Percentiles rank a stretch among this genome's conserved stretches.
These are phyloP conservation scores for Musa balbisiana DNA, from an alignment of 202 grass and related monocot species.

Conservation along the genomic window DNA sequence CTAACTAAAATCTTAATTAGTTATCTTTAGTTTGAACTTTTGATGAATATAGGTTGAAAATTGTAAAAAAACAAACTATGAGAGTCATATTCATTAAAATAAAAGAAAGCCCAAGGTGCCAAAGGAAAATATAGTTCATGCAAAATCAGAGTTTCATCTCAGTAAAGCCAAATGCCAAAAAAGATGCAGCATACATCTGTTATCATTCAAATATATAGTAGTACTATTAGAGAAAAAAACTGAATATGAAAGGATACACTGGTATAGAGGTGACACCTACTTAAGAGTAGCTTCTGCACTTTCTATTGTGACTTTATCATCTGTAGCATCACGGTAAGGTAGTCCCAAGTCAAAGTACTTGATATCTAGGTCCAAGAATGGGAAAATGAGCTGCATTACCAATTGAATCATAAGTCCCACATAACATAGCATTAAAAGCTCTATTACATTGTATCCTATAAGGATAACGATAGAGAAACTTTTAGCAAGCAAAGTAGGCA, in stretches of 20 bases:
- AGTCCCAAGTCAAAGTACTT: slow-evolving; percentile 73
- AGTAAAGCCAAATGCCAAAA: no score
- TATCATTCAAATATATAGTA: neutral
- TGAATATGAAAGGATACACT: neutral
- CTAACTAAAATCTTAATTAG: no score
- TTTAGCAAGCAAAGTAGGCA: neutral
- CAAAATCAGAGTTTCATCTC: no score
- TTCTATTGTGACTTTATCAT: slow-evolving; percentile 63
- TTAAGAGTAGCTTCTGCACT: slow-evolving; percentile 75
- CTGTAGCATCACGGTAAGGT: slow-evolving; percentile 52
- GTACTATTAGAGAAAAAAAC: neutral
- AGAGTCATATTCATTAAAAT: no score
- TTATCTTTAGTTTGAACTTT: no score
- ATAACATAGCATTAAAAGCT: neutral
- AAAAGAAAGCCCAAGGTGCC: no score
- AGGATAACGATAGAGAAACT: neutral
- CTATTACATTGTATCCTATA: neutral
- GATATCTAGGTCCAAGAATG: slow-evolving; percentile 70
- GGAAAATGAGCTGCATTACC: slow-evolving; percentile 64
- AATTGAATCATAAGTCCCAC: slow-evolving; percentile 6
- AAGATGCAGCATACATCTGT: neutral
- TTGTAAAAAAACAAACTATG: no score
- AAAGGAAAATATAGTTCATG: no score
- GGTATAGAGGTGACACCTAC: slow-evolving; percentile 29
- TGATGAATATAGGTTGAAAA: no score